Base-by-base conservation (phyloP, 106 monocot species). In the Dendrobium chrysotoxum region DNA sequence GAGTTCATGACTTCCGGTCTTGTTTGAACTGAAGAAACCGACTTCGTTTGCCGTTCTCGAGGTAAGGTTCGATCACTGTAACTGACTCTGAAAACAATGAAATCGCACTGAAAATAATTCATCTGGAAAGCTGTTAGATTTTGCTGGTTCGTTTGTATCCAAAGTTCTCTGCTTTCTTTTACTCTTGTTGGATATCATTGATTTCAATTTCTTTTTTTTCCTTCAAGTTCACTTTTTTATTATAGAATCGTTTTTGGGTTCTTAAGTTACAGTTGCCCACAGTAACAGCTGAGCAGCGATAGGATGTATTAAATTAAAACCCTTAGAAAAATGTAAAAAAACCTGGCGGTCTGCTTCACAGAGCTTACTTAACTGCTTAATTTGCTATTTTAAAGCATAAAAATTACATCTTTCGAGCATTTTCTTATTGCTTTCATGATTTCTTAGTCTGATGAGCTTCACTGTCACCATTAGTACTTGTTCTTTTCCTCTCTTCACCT, bases 231-330 rank as follows among this genome's bases (percentile, higher is more conserved):
- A 12, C 28, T 73, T 40, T 76, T 76, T 42, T 23, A 21, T 74
- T 74, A 42, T 8, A 40, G 39, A 74, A 74, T 74, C 74, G 74
- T 74, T 74, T 74, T 74, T 13, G 39, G 16, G 40, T 40, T 74
- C 40, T 74, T 35, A 2, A 31, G 70, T 70, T 70, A 35, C 68
- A 28, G 8, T 68, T 30, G 68, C 68, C 30, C 25, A 30, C 70
- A 35, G 70, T 4, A 31, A 15, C 31, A 35, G 11, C 35, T 70
- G 70, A 31, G 35, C 68, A 70, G 11, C 28, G 6, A n/a, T 70
- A 30, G 31, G 7, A 23, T 65, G 25, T 26, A 26, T 65, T 65
- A 65, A 65, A 65, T 65, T 9, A 8, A 25, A 65, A 70, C 35
- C 3, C 4, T 15, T 31, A 38, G 28, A 26, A 28, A 26, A 26